These are phyloP conservation scores for Inonotus obliquus DNA, from an alignment of 1,284 basidiomycete genomes.

Conservation along the genomic window DNA sequence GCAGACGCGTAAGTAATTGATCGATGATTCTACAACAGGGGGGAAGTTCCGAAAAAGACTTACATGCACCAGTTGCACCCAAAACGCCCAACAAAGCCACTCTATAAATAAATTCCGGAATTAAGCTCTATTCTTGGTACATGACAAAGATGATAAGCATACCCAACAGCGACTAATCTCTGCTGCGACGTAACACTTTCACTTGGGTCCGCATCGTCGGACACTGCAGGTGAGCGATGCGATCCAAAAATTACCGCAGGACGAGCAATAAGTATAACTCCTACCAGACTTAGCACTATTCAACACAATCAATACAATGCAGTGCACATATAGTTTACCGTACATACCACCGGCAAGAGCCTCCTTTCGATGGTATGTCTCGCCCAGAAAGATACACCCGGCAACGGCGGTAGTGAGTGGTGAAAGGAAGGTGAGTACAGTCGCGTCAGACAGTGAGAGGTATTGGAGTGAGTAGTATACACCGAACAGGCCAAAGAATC, in stretches of 20 bases:
- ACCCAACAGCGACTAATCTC: constrained; percentile 50
- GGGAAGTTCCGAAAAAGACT: constrained; percentile 21
- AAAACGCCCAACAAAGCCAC: constrained; percentile 54
- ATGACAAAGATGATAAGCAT: neutral
- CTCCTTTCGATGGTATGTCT: constrained; percentile 56
- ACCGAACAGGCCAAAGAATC: constrained; percentile 60
- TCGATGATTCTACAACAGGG: no score
- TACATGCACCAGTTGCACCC: constrained; percentile 58
- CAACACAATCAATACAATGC: neutral
- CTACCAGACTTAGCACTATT: constrained; percentile 48
- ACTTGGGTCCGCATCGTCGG: constrained; percentile 17
- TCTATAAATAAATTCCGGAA: constrained; percentile 28
- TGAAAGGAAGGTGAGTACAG: constrained; percentile 70
- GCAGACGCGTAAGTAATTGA: neutral
- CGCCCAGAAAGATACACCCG: constrained; percentile 64
- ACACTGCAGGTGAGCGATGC: constrained; percentile 8
- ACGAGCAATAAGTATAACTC: constrained; percentile 60
- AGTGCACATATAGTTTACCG: constrained; percentile 19
- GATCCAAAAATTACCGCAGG: constrained; percentile 44
- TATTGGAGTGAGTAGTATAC: constrained; percentile 68
- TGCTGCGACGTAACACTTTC: constrained; percentile 36
- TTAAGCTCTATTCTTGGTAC: neutral
- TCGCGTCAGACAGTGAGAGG: constrained; percentile 70
- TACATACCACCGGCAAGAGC: constrained; percentile 56
- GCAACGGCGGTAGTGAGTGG: constrained; percentile 68